Evolutionary conservation across 176 grass and related monocot species (phyloP), one percentile per base, ranked within the genome.

Genomic region (Pontederia paniculata): DNA sequence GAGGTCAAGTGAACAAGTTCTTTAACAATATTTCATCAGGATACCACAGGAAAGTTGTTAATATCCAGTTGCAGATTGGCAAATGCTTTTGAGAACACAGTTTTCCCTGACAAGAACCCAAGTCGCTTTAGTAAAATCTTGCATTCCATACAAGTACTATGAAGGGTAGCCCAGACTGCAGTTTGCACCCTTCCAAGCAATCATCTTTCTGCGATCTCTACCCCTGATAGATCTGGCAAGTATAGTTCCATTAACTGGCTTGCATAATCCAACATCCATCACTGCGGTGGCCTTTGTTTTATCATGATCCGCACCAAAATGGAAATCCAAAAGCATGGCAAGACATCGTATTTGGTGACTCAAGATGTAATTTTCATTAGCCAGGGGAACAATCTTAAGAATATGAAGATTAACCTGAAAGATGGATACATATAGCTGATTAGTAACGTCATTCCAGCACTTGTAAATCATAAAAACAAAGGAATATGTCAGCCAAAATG

Each of bases 371-470:
- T 88, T 77, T 66, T 90, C 93, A 44, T 55, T 59, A 1, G 69
- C 69, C 47, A 11, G 17, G 53, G 80, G 69, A 9, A 98, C n/a
- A 48, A 50, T 21, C 45, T 58, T 61, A 60, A 98, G 56, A 46
- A 91, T 88, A 62, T 84, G 80, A 67, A 91, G 80, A 88, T 91
- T 98, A 54, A 98, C 74, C 93, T 98, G 77, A 21, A 80, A 21
- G 23, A 66, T 8, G 17, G 23, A 66, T 52, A 61, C 52, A 49
- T 22, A 57, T 56, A 9, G 13, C 22, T 46, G 62, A 45, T 44
- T 4, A 54, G n/a, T 42, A 55, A 74, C 66, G 13, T 42, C 13
- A 43, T 28, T 57, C 45, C 65, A 23, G 54, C 55, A 66, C 8
- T 43, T 1, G 13, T 10, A 25, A 17, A 59, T 31, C 21, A 57